A percentile compares a stretch with the other conserved stretches of the same genome.
phyloP scores from a whole-genome alignment of 129 eudicot genomes.

The Deinandra increscens region DNA sequence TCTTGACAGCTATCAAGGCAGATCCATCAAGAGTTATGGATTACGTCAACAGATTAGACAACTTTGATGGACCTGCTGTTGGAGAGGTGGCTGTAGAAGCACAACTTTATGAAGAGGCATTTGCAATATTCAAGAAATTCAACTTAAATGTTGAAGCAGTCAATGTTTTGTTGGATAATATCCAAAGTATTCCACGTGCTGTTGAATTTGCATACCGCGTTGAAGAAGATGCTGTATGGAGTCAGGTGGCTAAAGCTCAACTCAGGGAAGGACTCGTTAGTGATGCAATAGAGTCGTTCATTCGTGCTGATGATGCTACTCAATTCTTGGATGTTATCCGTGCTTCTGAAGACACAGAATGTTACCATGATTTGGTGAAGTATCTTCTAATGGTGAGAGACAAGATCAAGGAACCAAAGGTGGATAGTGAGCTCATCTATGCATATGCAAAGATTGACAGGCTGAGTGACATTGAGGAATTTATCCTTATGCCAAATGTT shows the following conservation, averaged over 20 bases:
- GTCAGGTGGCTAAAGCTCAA: slow-evolving; percentile 99
- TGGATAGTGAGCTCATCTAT: slow-evolving; percentile 92
- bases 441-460: slow-evolving; percentile 91
- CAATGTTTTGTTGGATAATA: slow-evolving; percentile 81
- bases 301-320: slow-evolving; percentile 98
- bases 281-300: slow-evolving; percentile 95
- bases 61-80: slow-evolving; percentile 99
- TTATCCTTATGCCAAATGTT: slow-evolving; percentile 98
- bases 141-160: slow-evolving; percentile 96
- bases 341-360: slow-evolving; percentile 84
- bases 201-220: slow-evolving; percentile 98
- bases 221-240: slow-evolving; percentile 99
- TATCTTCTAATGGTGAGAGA: slow-evolving; percentile 95
- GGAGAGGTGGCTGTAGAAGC: slow-evolving; percentile 99
- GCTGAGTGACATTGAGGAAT: slow-evolving; percentile 84
- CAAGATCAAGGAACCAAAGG: slow-evolving; percentile 91
- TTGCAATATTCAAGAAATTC: slow-evolving; percentile 93
- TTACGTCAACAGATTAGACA: slow-evolving; percentile 82
- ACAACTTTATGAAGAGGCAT: slow-evolving; percentile 90
- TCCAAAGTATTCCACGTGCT: slow-evolving; percentile 83
- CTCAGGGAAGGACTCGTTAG: slow-evolving; percentile 90
- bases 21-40: slow-evolving; percentile 98
- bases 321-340: slow-evolving; percentile 88
- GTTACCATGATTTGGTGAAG: slow-evolving; percentile 84
- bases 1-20: slow-evolving; percentile 95